phyloP scores from a whole-genome alignment of 2,329 filamentous ascomycete species.

The Cercospora brassicicola region DNA sequence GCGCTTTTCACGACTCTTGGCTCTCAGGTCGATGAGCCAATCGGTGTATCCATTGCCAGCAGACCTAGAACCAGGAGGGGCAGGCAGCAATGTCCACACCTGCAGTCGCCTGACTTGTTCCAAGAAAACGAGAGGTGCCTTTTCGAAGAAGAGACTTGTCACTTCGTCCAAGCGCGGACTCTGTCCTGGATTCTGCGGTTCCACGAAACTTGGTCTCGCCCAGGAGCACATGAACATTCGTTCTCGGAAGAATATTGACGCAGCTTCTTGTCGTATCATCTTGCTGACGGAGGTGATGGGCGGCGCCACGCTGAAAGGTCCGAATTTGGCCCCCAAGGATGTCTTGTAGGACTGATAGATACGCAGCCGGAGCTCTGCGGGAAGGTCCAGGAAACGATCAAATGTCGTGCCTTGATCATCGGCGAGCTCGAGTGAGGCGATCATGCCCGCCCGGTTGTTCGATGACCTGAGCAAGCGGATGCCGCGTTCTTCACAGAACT shows the following conservation, averaged over 20 bases:
- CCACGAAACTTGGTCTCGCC: neutral
- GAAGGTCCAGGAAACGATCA: conserved; percentile 1
- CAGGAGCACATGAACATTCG: conserved; percentile 5
- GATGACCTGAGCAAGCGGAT: neutral
- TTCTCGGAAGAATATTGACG: conserved; percentile 2
- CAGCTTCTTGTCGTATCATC: neutral
- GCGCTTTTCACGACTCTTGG: neutral
- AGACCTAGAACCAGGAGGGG: no score
- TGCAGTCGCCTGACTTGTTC: conserved; percentile 5
- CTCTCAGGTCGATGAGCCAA: neutral
- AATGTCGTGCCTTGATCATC: conserved; percentile 1
- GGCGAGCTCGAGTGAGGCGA: neutral
- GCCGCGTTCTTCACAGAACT: neutral
- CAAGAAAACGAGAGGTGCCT: neutral
- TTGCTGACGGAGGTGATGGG: conserved; percentile 1
- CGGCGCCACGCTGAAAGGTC: neutral
- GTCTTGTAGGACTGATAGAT: neutral
- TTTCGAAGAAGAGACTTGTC: neutral
- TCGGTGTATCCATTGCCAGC: neutral
- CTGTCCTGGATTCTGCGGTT: neutral
- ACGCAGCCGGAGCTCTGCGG: neutral
- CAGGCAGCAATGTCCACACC: neutral
- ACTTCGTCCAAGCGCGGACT: neutral
- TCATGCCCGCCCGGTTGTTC: neutral
- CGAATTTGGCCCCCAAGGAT: neutral